These are phyloP conservation scores for Hanseniaspora hatyaiensis DNA, from an alignment of 805 yeast genomes.

Conservation along the genomic window DNA sequence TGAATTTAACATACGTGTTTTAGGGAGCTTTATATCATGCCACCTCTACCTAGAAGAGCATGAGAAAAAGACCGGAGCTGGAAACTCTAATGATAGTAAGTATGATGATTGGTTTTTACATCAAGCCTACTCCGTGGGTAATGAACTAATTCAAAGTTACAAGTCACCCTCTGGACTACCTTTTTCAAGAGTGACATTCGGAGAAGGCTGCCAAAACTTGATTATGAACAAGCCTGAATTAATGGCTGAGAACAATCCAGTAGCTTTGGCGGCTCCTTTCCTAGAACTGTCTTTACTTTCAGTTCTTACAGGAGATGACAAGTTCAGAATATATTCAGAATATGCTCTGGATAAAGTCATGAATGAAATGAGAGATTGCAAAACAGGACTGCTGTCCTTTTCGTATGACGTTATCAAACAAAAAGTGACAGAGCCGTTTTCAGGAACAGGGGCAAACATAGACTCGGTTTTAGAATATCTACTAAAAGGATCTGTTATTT, in stretches of 20 bases:
- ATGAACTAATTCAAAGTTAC: slow-evolving; percentile 45
- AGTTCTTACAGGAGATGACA: slow-evolving; percentile 57
- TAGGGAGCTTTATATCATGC: slow-evolving; percentile 72
- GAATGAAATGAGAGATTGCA: slow-evolving; percentile 52
- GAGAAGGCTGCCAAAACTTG: slow-evolving; percentile 37
- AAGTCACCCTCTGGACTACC: slow-evolving; percentile 57
- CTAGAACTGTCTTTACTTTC: slow-evolving; percentile 72
- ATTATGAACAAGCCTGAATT: slow-evolving; percentile 33
- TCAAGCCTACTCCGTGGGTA: neutral
- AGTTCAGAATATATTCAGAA: slow-evolving; percentile 52
- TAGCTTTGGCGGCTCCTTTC: slow-evolving; percentile 78
- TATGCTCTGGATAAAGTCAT: slow-evolving; percentile 48
- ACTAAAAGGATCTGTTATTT: slow-evolving; percentile 60
- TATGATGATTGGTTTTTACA: slow-evolving; percentile 26
- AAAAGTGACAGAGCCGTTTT: slow-evolving; percentile 44
- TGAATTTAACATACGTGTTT: slow-evolving; percentile 67
- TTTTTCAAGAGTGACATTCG: slow-evolving; percentile 63
- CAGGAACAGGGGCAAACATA: slow-evolving; percentile 83
- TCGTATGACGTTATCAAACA: slow-evolving; percentile 51
- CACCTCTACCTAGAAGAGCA: slow-evolving; percentile 41
- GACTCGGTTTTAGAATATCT: slow-evolving; percentile 89
- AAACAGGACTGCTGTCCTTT: slow-evolving; percentile 63
- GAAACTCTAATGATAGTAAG: slow-evolving; percentile 31
- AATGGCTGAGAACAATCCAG: slow-evolving; percentile 62
- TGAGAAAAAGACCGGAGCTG: slow-evolving; percentile 28